These are phyloP conservation scores for Ascoidea tarda DNA, from an alignment of 805 yeast species.

Conservation along the genomic window DNA sequence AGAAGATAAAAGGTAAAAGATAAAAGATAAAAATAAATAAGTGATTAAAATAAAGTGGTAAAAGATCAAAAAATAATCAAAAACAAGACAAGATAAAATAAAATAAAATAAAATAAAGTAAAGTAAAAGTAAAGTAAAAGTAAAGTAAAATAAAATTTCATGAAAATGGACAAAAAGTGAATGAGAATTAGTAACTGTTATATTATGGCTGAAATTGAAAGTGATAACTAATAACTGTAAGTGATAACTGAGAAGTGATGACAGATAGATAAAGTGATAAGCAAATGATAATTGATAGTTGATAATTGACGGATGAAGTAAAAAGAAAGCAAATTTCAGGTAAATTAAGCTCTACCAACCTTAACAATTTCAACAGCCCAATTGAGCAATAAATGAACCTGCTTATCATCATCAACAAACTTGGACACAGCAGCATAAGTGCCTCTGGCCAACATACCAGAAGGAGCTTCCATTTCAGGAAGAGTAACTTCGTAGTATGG, in stretches of 20 bases:
- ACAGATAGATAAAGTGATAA: too few species aligned
- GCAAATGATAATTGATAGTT: too few species aligned
- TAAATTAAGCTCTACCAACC: constrained; percentile 3
- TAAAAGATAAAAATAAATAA: too few species aligned
- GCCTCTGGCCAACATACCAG: constrained; percentile 83
- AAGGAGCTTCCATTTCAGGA: constrained; percentile 76
- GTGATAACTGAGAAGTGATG: too few species aligned
- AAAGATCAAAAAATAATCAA: neutral
- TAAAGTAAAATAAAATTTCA: neutral
- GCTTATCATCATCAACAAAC: constrained; percentile 78
- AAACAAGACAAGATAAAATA: neutral
- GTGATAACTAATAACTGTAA: too few species aligned
- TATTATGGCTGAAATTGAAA: too few species aligned
- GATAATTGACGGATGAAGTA: too few species aligned
- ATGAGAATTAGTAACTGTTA: too few species aligned
- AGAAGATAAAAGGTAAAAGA: neutral
- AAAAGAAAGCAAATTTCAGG: too few species aligned
- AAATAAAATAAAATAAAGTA: too few species aligned
- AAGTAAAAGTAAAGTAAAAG: neutral
- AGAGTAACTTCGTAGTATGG: constrained; percentile 57
- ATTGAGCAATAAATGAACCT: constrained; percentile 55
- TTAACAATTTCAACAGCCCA: constrained; percentile 83
- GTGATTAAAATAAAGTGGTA: neutral
- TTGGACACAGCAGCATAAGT: constrained; percentile 67
- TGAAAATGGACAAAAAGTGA: too few species aligned